Conservation (phyloP, 768 basidiomycete species). For the Termitomyces sp. region DNA sequence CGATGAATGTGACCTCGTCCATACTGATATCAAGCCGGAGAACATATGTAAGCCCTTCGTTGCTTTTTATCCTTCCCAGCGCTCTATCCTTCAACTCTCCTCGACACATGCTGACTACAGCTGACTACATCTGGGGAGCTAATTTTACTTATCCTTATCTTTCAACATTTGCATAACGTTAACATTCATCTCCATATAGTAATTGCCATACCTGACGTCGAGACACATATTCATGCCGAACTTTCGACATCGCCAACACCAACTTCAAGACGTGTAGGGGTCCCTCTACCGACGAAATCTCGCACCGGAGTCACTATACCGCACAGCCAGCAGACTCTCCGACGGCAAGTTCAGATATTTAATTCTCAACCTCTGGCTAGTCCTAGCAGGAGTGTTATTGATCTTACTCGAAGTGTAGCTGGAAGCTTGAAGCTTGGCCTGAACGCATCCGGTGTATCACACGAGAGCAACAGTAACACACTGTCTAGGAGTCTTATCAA, state of each 20-base stretch:
- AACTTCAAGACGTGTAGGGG: slow-evolving; percentile 77
- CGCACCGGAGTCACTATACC: slow-evolving; percentile 64
- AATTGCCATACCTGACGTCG: slow-evolving; percentile 80
- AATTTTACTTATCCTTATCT: slow-evolving; percentile 31
- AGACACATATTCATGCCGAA: slow-evolving; percentile 69
- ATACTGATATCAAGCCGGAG: slow-evolving; percentile 94
- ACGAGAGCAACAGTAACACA: slow-evolving; percentile 35
- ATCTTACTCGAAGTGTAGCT: slow-evolving; percentile 28
- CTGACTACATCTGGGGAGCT: slow-evolving; percentile 14
- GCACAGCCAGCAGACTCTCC: slow-evolving; percentile 45
- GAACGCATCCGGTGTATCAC: slow-evolving; percentile 24
- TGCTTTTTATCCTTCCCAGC: slow-evolving; percentile 11
- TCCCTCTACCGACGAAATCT: slow-evolving; percentile 67
- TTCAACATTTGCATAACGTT: slow-evolving; percentile 19
- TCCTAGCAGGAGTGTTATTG: slow-evolving; percentile 37
- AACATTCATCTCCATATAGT: slow-evolving; percentile 48
- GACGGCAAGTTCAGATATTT: slow-evolving; percentile 77
- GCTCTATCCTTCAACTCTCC: slow-evolving; percentile 12
- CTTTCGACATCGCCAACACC: slow-evolving; percentile 67
- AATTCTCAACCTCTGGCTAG: slow-evolving; percentile 78
- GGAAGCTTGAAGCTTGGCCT: slow-evolving; percentile 27
- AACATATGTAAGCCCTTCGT: slow-evolving; percentile 71
- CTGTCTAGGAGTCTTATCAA: slow-evolving; percentile 41
- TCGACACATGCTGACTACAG: slow-evolving; percentile 18
- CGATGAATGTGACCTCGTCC: slow-evolving; percentile 88